Evolutionary conservation across 2,329 filamentous ascomycete species (phyloP).

Genomic region (Meredithiella fracta): DNA sequence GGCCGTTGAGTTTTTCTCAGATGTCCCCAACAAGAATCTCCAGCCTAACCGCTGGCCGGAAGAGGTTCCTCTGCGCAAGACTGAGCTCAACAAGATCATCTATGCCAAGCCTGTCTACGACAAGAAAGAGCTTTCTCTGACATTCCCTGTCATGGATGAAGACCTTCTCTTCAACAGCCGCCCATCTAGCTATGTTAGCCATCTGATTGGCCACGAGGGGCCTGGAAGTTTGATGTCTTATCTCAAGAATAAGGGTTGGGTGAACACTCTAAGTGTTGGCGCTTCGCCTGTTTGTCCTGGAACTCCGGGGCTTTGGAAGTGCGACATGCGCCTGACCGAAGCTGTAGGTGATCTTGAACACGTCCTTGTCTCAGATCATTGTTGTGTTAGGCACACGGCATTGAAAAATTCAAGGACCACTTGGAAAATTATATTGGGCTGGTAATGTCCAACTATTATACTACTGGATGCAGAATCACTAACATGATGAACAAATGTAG

Average conservation of each 20-base stretch:
- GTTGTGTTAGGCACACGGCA: no score
- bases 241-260: slow-evolving; percentile 81
- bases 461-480: neutral
- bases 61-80: slow-evolving; percentile 32
- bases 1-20: slow-evolving; percentile 70
- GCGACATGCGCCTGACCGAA: slow-evolving; percentile 65
- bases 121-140: slow-evolving; percentile 58
- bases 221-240: slow-evolving; percentile 84
- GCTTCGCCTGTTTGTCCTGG: slow-evolving; percentile 63
- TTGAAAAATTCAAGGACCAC: no score
- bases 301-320: slow-evolving; percentile 57
- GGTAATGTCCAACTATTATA: no score
- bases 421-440: no score
- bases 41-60: slow-evolving; percentile 39
- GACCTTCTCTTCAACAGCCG: slow-evolving; percentile 63
- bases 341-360: slow-evolving; percentile 36
- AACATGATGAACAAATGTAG: slow-evolving; percentile 21
- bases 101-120: slow-evolving; percentile 92
- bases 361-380: neutral
- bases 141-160: slow-evolving; percentile 75
- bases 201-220: slow-evolving; percentile 82
- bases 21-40: slow-evolving; percentile 67
- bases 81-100: slow-evolving; percentile 47
- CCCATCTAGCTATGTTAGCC: slow-evolving; percentile 71
- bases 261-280: slow-evolving; percentile 65